These are phyloP conservation scores for Funneliformis caledonium DNA, from an alignment of 371 early-diverging fungal species.

Conservation along the genomic window DNA sequence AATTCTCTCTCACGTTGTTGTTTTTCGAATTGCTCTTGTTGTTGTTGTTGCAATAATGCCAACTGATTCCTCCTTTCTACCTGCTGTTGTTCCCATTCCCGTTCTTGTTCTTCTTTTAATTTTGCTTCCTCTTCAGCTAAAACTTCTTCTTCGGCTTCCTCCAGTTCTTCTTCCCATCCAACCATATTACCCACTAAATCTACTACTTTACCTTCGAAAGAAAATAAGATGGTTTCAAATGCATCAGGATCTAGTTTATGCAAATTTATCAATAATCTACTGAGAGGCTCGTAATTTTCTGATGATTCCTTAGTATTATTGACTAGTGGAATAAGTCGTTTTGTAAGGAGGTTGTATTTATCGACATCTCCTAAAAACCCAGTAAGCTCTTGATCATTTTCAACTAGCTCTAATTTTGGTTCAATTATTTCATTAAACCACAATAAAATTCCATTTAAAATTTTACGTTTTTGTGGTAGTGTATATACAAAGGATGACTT, in stretches of 20 bases:
- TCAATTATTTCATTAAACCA: constrained; percentile 34
- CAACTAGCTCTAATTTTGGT: constrained; percentile 21
- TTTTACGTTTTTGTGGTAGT: constrained; percentile 22
- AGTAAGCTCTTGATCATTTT: background rate
- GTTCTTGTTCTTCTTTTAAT: constrained; percentile 11
- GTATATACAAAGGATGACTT: background rate
- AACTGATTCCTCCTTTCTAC: constrained; percentile 1
- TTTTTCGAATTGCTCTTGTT: constrained; percentile 27
- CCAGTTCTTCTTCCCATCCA: constrained; percentile 39
- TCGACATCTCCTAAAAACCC: constrained; percentile 27
- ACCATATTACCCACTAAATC: constrained; percentile 34
- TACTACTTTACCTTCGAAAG: constrained; percentile 27
- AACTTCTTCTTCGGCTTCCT: constrained; percentile 25
- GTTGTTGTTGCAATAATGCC: constrained; percentile 1
- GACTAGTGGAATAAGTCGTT: constrained; percentile 24
- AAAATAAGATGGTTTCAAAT: constrained; percentile 28
- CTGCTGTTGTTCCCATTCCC: constrained; percentile 1
- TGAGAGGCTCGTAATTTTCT: constrained; percentile 26
- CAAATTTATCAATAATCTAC: constrained; percentile 17
- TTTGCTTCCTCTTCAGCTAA: background rate
- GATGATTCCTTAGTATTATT: constrained; percentile 6
- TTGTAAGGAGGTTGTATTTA: constrained; percentile 19
- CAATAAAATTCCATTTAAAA: constrained; percentile 21
- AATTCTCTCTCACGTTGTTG: constrained; percentile 23
- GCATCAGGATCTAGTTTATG: constrained; percentile 34